Base-by-base conservation (phyloP, 192 early-diverging fungal species). In the Spinellus fusiger region DNA sequence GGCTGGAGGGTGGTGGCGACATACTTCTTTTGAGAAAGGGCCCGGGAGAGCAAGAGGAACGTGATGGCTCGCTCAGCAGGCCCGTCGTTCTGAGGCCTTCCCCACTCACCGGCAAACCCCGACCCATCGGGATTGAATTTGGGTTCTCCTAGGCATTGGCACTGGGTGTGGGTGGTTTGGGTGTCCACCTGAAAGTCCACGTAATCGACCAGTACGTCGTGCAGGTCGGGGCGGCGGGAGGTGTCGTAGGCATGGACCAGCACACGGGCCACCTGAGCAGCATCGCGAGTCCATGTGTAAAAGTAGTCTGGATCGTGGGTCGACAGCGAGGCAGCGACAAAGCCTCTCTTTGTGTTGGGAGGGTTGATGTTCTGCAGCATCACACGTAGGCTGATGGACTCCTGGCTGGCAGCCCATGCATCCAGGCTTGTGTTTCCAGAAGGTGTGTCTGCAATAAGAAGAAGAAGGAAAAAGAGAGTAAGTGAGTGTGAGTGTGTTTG, bases 71-170 rank as follows among this genome's bases (percentile, higher is more conserved):
- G 74, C 31, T 81, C 71, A 4, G 83, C 84, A 20, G 86, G 86
- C 9, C 84, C 84, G 62, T 88, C 86, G 64, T 85, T 80, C 55
- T 88, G 86, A 22, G 86, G 86, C 6, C 81, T 59, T 51, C 82
- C 77, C 86, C 86, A 86, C 6, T 50, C 44, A 23, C 66, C 71
- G 12, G 56, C 75, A 53, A 69, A 88, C 16, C 71, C 59, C 0
- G 66, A 29, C 5, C 82, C 80, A 56, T 87, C 70, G n/a, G 79
- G 62, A 28, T 86, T 63, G 61, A 78, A 86, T 60, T 88, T 88
- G 8, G 86, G 82, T 54, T 88, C 86, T 46, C 86, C 84, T 16
- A 86, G 66, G n/a, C 77, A 77, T 27, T 64, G 56, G 18, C 64
- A 71, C 5, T 7, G 47, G 5, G 62, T 71, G 0, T 40, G 29